phyloP scores from a whole-genome alignment of 192 early-diverging fungal species.

The Oehlia diaphana region DNA sequence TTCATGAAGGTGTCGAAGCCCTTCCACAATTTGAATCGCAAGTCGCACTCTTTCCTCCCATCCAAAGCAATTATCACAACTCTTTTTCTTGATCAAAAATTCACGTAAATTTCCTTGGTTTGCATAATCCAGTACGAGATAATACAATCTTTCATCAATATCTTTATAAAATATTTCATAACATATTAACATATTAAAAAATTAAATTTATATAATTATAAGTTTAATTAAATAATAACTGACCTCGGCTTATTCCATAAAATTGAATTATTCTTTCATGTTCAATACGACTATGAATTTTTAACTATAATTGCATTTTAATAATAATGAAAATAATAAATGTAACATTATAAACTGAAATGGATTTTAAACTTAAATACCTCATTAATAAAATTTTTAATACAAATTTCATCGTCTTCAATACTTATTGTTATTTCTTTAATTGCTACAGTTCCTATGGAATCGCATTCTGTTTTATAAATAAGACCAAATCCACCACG shows the following conservation, averaged over 20 bases:
- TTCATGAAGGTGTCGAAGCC: not conserved
- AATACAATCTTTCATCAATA: not conserved
- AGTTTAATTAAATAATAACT: not conserved
- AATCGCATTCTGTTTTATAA: not conserved
- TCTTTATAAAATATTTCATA: not conserved
- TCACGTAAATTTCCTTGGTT: not conserved
- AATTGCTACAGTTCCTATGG: not conserved
- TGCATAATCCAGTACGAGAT: not conserved
- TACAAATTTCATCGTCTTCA: not conserved
- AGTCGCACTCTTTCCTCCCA: not conserved
- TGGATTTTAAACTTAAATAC: not conserved
- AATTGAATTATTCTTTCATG: not conserved
- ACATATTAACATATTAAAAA: not conserved
- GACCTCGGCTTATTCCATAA: not conserved
- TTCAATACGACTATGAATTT: not conserved
- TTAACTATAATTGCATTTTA: not conserved
- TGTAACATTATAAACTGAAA: not conserved
- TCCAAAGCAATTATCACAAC: too few species aligned
- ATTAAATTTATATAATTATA: not conserved
- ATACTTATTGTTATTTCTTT: not conserved
- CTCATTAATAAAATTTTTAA: not conserved
- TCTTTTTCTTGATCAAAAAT: not conserved
- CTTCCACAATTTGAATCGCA: not conserved
- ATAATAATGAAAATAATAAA: too few species aligned
- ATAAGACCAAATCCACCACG: not conserved